Percentiles rank a stretch among this genome's conserved stretches.
phyloP scores from a whole-genome alignment of 495 filamentous ascomycete genomes.

The Aspergillus diversus region DNA sequence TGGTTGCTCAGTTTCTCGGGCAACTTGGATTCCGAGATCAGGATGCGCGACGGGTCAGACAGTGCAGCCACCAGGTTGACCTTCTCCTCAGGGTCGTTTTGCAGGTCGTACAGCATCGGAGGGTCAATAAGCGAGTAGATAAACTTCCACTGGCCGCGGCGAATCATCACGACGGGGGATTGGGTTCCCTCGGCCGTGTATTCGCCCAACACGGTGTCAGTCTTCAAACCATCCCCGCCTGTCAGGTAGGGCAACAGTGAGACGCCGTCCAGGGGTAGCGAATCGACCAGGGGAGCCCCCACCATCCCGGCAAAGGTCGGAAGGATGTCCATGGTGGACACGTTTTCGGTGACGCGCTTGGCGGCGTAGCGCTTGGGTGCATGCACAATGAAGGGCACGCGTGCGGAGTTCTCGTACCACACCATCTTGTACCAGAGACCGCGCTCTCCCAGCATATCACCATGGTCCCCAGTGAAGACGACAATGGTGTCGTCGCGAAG shows the following conservation, averaged over 20 bases:
- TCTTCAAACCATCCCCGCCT: constrained; percentile 53
- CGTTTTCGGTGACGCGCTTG: constrained; percentile 72
- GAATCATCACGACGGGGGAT: constrained; percentile 88
- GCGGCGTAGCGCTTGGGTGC: constrained; percentile 68
- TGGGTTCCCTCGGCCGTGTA: constrained; percentile 90
- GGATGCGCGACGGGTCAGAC: constrained; percentile 1
- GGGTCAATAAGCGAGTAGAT: constrained; percentile 79
- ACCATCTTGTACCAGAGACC: constrained; percentile 95
- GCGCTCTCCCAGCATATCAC: constrained; percentile 90
- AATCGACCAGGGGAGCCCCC: constrained; percentile 61
- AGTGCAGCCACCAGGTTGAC: constrained; percentile 64
- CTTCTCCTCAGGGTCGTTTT: constrained; percentile 71
- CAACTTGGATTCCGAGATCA: constrained; percentile 17
- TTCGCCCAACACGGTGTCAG: constrained; percentile 82
- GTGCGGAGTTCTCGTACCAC: constrained; percentile 82
- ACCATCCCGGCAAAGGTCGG: constrained; percentile 84
- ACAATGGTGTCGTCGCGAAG: constrained; percentile 82
- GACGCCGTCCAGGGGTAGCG: constrained; percentile 75
- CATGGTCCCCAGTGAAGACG: constrained; percentile 86
- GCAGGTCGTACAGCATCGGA: constrained; percentile 76
- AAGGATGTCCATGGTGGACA: constrained; percentile 83
- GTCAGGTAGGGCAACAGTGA: constrained; percentile 73
- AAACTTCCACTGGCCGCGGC: constrained; percentile 80
- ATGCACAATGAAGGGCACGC: constrained; percentile 79
- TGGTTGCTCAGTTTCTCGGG: constrained; percentile 23